Base-by-base conservation (phyloP, 805 yeast genomes). In the Starmerella tilneyi region DNA sequence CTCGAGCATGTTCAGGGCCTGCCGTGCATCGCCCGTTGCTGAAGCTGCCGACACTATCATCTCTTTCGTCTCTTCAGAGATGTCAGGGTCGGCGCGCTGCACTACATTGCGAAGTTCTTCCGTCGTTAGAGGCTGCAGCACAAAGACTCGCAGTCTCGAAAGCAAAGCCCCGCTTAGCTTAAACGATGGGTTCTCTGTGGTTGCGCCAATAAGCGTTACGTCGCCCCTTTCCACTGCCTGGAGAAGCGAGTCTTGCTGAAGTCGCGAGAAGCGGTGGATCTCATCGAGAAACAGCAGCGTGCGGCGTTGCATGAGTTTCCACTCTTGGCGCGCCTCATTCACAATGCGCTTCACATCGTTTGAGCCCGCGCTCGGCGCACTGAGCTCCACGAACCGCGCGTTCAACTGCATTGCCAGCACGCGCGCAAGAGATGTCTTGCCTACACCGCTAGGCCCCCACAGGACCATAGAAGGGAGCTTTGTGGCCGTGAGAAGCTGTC, bases 401-500 rank as follows among this genome's bases (percentile, higher is more conserved):
- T 69, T 67, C 2, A 76, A 65, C n/a, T 68, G 64, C 13, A 21
- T 26, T 0, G 86, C 79, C n/a, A 82, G 63, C 28, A 80, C 72
- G n/a, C 81, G 62, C 0, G 94, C 92, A 22, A 92, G 59, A 0
- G 96, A 81, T 0, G 98, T 92, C 59, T 92, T 92, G 0, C 70
- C 92, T 3, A 85, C 88, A 0, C 98, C 98, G 2, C 96, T 94
- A 0, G 94, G 94, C 0, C 99, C 99, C 83, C 92, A 82, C 5
- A 92, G 64, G 2, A 92, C 76, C 76, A 92, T 71, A 0, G 96
- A 85, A 1, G 96, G 96, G 7, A 64, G 53, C 8, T 48, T 39
- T 0, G 39, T 20, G 5, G 72, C 64, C 29, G 72, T 69, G 2
- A 88, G 69, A 49, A 82, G 82, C 36, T 78, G 78, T 22, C 76